Base-by-base conservation (phyloP, 1,139 yeast species). In the Geotrichum histeridarum region DNA sequence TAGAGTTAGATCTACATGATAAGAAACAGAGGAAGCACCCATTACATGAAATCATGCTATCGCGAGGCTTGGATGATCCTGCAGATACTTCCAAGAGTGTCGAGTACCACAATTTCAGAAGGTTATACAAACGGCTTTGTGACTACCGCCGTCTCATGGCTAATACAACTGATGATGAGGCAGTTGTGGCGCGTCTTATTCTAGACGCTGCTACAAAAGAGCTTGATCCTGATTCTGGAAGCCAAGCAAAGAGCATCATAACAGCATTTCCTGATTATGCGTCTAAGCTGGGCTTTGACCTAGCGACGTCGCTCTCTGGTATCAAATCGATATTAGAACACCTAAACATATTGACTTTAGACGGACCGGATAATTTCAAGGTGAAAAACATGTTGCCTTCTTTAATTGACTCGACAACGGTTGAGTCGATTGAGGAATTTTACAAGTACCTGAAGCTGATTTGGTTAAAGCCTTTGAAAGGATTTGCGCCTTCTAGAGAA, bases 1-100 rank as follows among this genome's bases (percentile, higher is more conserved):
- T 49, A 4, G 17, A 48, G 12, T 1, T 53, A 1, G 53, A 53
- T 15, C 47, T 53, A 0, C 52, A 50, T 18, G 48, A 38, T 12
- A 47, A 37, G 7, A 18, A 37, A n/a, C 50, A 33, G 31, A 15
- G 38, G 15, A 8, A 42, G 14, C n/a, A 37, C 39, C 44, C 44
- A 4, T 14, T 42, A 11, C 44, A 42, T 15, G 15, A 42, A 42
- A 42, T 42, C 32, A 12, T 42, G 8, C 43, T 47, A 8, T 47
- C 50, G 11, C 17, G 50, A 27, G 50, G 50, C 27, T 8, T 38
- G 9, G 43, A 47, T 4, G 50, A 47, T 30, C 22, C 43, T 8
- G 12, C 38, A 5, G 49, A 36, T 17, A 5, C 8, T 12, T 8
- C 3, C 17, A 14, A 8, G 15, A 44, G 14, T n/a, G n/a, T 37